Base-by-base conservation (phyloP, 1,284 basidiomycete genomes). In the Fomitopsis pinicola region DNA sequence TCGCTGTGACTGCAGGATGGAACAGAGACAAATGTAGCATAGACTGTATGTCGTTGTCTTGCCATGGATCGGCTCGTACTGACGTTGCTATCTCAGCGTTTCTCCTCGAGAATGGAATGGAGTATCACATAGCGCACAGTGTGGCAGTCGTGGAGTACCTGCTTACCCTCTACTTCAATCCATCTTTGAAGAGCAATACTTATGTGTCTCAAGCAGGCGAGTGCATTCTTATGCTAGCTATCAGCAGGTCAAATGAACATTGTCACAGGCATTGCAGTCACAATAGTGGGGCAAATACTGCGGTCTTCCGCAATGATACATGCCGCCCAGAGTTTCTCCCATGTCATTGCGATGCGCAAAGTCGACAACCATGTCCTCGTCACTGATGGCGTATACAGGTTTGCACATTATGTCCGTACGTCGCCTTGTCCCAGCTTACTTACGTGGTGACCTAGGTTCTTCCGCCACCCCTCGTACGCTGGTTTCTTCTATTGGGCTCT, bases 401-500 rank as follows among this genome's bases (percentile, higher is more conserved):
- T 87, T 79, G 19, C 42, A n/a, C 5, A n/a, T n/a, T 58, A 52
- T 7, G 19, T 17, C 42, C 22, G 14, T 10, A 58, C 12, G 26
- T 22, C 14, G 44, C 38, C 38, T 8, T 59, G 19, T 14, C 5
- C 26, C 44, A 38, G 36, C 28, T 38, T 56, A 28, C 30, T 22
- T 9, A 40, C 50, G 14, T n/a, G 10, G 62, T 36, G 53, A 61
- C n/a, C 35, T 66, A 95, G 94, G 28, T 94, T 87, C 83, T 91
- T 89, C 62, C 87, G 97, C 5, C 97, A 99, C 74, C 97, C 97
- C 9, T 97, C 95, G 0, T 99, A 99, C 69, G 86, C 93, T 0
- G 97, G 97, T 3, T 99, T 99, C 80, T 97, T 92, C 76, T 98
- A 97, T 75, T 99, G 97, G 97, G 96, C 95, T 0, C 69, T 99